A percentile compares a stretch with the other conserved stretches of the same genome.
phyloP scores from a whole-genome alignment of 1,284 basidiomycete genomes.

The Mycosarcoma maydis region DNA sequence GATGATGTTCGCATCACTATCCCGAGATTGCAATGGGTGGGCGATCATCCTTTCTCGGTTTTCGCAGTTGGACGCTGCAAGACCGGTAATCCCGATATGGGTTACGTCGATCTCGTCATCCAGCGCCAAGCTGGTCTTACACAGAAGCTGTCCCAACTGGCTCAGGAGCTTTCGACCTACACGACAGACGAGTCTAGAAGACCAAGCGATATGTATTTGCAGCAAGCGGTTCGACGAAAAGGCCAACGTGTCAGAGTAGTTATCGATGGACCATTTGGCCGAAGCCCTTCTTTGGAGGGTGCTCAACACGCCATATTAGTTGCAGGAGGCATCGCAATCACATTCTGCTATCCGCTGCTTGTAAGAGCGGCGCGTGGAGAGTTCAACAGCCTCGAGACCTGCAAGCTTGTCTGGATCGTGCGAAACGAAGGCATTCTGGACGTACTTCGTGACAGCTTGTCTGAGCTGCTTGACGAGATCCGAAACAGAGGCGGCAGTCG shows the following conservation, averaged over 20 bases:
- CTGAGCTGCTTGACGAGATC: constrained; percentile 10
- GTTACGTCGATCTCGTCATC: constrained; percentile 38
- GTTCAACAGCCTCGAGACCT: constrained; percentile 5
- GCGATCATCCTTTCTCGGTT: constrained; percentile 54
- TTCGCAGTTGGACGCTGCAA: constrained; percentile 10
- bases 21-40: constrained; percentile 40
- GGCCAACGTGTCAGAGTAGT: constrained; percentile 16
- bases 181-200: no score
- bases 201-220: no score
- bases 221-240: background rate
- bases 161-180: no score
- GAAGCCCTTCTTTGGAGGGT: constrained; percentile 4
- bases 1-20: constrained; percentile 46
- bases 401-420: constrained; percentile 47
- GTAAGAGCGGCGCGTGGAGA: constrained; percentile 3
- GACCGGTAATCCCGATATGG: constrained; percentile 10
- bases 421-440: constrained; percentile 21
- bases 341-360: constrained; percentile 46
- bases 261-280: constrained; percentile 50
- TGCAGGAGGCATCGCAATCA: constrained; percentile 52
- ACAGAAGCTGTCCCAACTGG: constrained; percentile 11
- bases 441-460: constrained; percentile 9
- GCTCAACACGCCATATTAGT: constrained; percentile 24
- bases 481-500: background rate
- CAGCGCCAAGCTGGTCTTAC: constrained; percentile 46